Conservation (phyloP, 2,329 filamentous ascomycete species). For the Clonostachys sp. region DNA sequence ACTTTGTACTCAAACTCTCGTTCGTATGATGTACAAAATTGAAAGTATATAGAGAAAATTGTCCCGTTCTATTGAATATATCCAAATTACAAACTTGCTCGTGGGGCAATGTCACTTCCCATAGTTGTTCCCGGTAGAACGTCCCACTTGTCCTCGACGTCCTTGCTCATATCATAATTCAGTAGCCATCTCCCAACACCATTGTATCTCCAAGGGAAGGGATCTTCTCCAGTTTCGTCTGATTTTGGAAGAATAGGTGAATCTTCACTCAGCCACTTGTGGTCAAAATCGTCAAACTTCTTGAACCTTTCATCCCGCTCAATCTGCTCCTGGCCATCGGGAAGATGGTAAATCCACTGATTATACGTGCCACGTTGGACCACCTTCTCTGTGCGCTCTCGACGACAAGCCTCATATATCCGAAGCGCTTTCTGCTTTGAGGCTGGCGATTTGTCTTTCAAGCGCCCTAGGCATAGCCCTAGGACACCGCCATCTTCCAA, state of each 20-base stretch:
- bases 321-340: conserved; percentile 51
- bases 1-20: no score
- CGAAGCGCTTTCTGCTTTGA: conserved; percentile 25
- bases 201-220: conserved; percentile 32
- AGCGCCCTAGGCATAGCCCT: conserved; percentile 44
- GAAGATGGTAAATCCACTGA: conserved; percentile 57
- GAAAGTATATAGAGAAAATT: no score
- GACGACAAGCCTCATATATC: conserved; percentile 53
- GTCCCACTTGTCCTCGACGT: conserved; percentile 26
- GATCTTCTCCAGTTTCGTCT: conserved; percentile 28
- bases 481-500: conserved; percentile 56
- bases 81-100: no score
- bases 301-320: conserved; percentile 38
- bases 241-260: conserved; percentile 11
- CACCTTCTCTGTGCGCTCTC: conserved; percentile 53
- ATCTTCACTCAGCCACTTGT: conserved; percentile 16
- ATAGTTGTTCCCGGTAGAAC: no score
- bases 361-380: conserved; percentile 56
- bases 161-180: conserved; percentile 30
- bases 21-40: no score
- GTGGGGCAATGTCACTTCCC: no score
- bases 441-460: conserved; percentile 29
- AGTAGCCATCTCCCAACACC: conserved; percentile 32
- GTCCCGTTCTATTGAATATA: no score
- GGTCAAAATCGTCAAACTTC: conserved; percentile 20